These are phyloP conservation scores for Acrodontium crateriforme DNA, from an alignment of 2,329 filamentous ascomycete genomes.

Conservation along the genomic window DNA sequence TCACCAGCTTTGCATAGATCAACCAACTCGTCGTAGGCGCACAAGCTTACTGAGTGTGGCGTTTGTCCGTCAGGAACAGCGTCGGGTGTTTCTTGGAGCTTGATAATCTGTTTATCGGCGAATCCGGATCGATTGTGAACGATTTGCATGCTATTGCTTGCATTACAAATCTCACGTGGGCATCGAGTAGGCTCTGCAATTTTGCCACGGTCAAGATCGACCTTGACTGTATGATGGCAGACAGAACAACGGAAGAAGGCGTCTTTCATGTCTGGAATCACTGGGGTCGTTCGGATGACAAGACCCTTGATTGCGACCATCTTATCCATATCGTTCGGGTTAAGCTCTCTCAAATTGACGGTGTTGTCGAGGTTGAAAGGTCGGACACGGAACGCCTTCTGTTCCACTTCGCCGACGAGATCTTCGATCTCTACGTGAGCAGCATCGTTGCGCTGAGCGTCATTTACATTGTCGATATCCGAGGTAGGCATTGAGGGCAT, in stretches of 20 bases:
- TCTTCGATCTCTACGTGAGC: constrained; percentile 45
- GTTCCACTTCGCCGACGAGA: constrained; percentile 60
- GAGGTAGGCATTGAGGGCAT: constrained; percentile 69
- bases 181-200: constrained; percentile 90
- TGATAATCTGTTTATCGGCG: constrained; percentile 96
- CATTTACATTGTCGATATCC: constrained; percentile 39
- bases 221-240: constrained; percentile 80
- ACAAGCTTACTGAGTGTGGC: constrained; percentile 90
- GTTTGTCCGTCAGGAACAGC: constrained; percentile 91
- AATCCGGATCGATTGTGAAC: constrained; percentile 92
- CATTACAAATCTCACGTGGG: constrained; percentile 64
- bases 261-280: constrained; percentile 98
- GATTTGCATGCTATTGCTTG: constrained; percentile 94
- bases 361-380: constrained; percentile 78
- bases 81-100: constrained; percentile 93
- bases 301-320: constrained; percentile 89
- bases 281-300: constrained; percentile 86
- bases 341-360: constrained; percentile 85
- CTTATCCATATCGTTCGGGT: constrained; percentile 93
- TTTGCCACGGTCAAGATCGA: constrained; percentile 87
- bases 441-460: constrained; percentile 9
- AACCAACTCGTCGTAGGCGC: constrained; percentile 91
- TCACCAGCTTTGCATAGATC: constrained; percentile 98
- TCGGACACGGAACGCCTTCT: constrained; percentile 69
- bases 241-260: constrained; percentile 94